Evolutionary conservation across 768 basidiomycete genomes (phyloP).

Genomic region (Lactarius hengduanensis): DNA sequence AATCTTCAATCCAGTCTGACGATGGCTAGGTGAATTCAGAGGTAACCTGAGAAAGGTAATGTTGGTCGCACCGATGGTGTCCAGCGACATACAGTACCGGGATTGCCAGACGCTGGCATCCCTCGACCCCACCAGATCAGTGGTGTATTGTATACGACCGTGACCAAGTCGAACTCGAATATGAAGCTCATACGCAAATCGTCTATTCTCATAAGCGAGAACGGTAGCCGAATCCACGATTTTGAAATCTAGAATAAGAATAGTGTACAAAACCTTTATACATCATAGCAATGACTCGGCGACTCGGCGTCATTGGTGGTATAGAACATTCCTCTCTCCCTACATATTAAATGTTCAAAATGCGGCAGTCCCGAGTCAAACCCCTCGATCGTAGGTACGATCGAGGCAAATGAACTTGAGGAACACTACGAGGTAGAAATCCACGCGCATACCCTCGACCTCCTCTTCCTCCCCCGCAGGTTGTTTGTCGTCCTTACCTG

Average conservation of each 20-base stretch:
- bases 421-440: slow-evolving; percentile 98
- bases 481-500: slow-evolving; percentile 54
- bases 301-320: slow-evolving; percentile 19
- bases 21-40: not conserved
- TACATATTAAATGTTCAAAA: slow-evolving; percentile 31
- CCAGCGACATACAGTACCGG: slow-evolving; percentile 9
- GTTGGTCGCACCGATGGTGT: slow-evolving; percentile 16
- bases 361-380: slow-evolving; percentile 84
- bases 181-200: not conserved
- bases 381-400: slow-evolving; percentile 99
- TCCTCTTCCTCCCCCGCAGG: slow-evolving; percentile 58
- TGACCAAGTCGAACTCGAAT: too few relatives aligned
- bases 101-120: not conserved
- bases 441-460: slow-evolving; percentile 89
- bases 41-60: not conserved
- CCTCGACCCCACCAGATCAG: slow-evolving; percentile 10
- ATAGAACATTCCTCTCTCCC: slow-evolving; percentile 18
- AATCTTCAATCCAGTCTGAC: slow-evolving; percentile 96
- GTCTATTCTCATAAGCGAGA: not conserved
- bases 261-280: slow-evolving; percentile 24
- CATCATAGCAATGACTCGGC: slow-evolving; percentile 16
- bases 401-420: slow-evolving; percentile 98
- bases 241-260: slow-evolving; percentile 20
- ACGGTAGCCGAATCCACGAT: slow-evolving; percentile 3
- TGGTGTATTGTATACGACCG: not conserved